These are phyloP conservation scores for Extremus antarcticus DNA, from an alignment of 495 filamentous ascomycete species.

Conservation along the genomic window DNA sequence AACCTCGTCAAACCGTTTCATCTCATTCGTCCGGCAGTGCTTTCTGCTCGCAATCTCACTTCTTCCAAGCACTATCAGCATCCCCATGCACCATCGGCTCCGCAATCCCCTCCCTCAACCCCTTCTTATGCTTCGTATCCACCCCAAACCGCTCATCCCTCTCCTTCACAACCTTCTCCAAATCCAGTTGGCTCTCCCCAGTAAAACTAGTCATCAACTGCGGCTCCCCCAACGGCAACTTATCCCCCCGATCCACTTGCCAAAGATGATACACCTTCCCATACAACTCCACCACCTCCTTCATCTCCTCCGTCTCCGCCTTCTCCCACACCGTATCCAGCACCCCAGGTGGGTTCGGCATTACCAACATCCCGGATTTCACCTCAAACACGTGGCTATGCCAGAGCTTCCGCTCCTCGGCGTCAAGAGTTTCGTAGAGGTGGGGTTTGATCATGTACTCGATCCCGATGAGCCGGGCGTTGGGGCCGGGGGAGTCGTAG, in stretches of 20 bases:
- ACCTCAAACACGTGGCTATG: conserved; percentile 80
- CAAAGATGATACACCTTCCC: conserved; percentile 89
- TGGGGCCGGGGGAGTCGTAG: conserved; percentile 56
- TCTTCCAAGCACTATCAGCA: conserved; percentile 40
- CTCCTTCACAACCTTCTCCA: conserved; percentile 49
- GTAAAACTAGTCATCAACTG: conserved; percentile 71
- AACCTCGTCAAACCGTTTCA: not conserved
- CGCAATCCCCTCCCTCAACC: conserved; percentile 50
- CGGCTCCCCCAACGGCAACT: conserved; percentile 62
- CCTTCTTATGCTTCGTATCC: conserved; percentile 50
- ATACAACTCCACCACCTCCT: conserved; percentile 57
- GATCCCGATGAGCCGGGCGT: conserved; percentile 68
- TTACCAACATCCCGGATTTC: conserved; percentile 73
- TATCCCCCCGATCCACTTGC: conserved; percentile 74
- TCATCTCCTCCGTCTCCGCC: conserved; percentile 73
- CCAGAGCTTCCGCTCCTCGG: conserved; percentile 62
- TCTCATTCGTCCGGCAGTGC: not conserved
- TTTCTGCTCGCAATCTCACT: conserved; percentile 1
- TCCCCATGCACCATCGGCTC: conserved; percentile 49
- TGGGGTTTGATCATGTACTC: conserved; percentile 83
- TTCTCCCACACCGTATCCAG: conserved; percentile 54
- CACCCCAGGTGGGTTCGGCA: conserved; percentile 55
- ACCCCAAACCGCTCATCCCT: conserved; percentile 57
- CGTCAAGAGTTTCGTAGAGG: conserved; percentile 54
- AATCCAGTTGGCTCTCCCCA: conserved; percentile 44